Percentiles rank a stretch among this genome's conserved stretches.
phyloP scores from a whole-genome alignment of 257 asterid species.

The Prunella vulgaris region DNA sequence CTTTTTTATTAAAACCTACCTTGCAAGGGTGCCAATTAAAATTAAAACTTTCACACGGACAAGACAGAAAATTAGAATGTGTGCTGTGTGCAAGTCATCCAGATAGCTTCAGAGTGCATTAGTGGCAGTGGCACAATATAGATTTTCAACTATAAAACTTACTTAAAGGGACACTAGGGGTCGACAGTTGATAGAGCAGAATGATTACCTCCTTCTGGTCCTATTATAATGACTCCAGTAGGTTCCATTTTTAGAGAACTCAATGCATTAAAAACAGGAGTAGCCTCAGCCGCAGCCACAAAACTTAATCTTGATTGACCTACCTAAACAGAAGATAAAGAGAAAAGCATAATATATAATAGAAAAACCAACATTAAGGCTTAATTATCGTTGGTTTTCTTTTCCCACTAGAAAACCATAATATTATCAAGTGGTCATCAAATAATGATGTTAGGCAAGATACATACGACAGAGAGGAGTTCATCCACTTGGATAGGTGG shows the following conservation, averaged over 20 bases:
- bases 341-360: conserved; percentile 8
- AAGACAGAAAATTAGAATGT: background rate
- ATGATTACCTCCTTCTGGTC: conserved; percentile 92
- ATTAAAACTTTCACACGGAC: background rate
- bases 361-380: background rate
- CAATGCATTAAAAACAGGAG: conserved; percentile 59
- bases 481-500: conserved; percentile 54
- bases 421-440: background rate
- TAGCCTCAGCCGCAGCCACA: conserved; percentile 80
- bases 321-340: conserved; percentile 40
- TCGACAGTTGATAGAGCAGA: background rate
- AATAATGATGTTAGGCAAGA: background rate
- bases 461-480: conserved; percentile 61
- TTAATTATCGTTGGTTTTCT: background rate
- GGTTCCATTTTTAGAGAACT: conserved; percentile 40
- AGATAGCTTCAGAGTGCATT: background rate
- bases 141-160: background rate
- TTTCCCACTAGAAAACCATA: background rate
- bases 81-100: conserved; percentile 4
- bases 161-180: background rate
- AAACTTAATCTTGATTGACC: conserved; percentile 57
- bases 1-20: no score
- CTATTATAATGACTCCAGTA: conserved; percentile 69
- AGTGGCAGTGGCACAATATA: background rate
- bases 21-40: background rate